Evolutionary conservation across 495 filamentous ascomycete species (phyloP), one percentile per base, ranked within the genome.

Genomic region (Penicillium cosmopolitanum): DNA sequence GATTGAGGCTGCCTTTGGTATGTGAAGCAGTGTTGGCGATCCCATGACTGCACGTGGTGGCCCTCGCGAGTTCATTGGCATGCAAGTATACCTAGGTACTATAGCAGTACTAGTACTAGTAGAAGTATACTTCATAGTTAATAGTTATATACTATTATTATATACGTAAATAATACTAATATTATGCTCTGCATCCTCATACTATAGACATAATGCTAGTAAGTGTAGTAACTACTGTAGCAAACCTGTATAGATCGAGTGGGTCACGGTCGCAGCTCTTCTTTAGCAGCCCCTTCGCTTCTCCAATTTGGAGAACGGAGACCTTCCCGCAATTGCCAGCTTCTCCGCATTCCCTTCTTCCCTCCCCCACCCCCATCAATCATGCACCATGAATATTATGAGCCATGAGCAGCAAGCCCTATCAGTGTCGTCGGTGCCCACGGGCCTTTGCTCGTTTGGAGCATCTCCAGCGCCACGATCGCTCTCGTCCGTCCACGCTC

Each of bases 391-490:
- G 58, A 55, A 19, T 40, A 40, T 18, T 42, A 61, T 56, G 58
- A 58, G 48, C 52, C 40, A 66, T 66, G 66, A 66, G 50, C 53
- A 54, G 31, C 48, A 74, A 67, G 21, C 64, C 71, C 23, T 78
- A 73, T 57, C 68, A 77, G 35, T 79, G 76, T 25, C 69, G 70
- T 13, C 66, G 73, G 58, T 79, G 76, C 51, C 54, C 70, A 0
- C 63, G 69, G 35, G 55, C 69, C 28, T 79, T 79, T 56, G 72
- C 76, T 18, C 73, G 76, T 12, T 55, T 76, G 23, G 76, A 79
- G 52, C 76, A 79, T 72, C 66, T 79, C 18, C 74, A 77, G 61
- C 70, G 76, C 15, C 76, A 79, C 56, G 72, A 79, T 57, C 72
- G 76, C 40, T 77, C 73, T n/a, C 76, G 76, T 79, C 72, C 48